Evolutionary conservation across 345 rosid genomes (phyloP).

Genomic region (Ricinus communis): DNA sequence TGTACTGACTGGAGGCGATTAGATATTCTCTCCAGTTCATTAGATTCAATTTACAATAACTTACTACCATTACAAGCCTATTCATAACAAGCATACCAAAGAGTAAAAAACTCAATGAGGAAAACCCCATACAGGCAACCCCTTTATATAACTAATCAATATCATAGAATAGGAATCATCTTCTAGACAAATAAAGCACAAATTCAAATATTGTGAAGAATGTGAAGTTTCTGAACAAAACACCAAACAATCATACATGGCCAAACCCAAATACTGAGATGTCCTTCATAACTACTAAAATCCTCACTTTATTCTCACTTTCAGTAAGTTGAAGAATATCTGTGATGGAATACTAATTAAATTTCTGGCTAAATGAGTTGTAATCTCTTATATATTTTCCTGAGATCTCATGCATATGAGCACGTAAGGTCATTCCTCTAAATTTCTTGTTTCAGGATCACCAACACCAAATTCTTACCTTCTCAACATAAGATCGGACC

Average conservation of each 20-base stretch:
- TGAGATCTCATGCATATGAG: neutral
- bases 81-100: neutral
- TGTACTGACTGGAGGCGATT: neutral
- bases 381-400: slow-evolving; percentile 7
- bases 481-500: slow-evolving; percentile 99
- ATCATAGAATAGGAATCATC: neutral
- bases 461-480: slow-evolving; percentile 51
- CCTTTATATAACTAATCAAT: neutral
- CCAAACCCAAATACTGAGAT: neutral
- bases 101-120: neutral
- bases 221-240: neutral
- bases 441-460: slow-evolving; percentile 1
- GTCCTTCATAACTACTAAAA: neutral
- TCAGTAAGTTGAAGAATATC: neutral
- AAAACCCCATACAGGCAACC: neutral
- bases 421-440: neutral
- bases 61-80: neutral
- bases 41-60: neutral
- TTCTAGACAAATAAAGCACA: neutral
- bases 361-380: neutral
- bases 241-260: neutral
- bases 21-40: neutral
- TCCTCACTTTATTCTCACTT: neutral
- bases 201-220: neutral
- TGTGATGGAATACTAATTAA: neutral